A percentile compares a stretch with the other conserved stretches of the same genome.
Conservation (phyloP, 2,329 filamentous ascomycete genomes). For the Simplicillium sp. region DNA sequence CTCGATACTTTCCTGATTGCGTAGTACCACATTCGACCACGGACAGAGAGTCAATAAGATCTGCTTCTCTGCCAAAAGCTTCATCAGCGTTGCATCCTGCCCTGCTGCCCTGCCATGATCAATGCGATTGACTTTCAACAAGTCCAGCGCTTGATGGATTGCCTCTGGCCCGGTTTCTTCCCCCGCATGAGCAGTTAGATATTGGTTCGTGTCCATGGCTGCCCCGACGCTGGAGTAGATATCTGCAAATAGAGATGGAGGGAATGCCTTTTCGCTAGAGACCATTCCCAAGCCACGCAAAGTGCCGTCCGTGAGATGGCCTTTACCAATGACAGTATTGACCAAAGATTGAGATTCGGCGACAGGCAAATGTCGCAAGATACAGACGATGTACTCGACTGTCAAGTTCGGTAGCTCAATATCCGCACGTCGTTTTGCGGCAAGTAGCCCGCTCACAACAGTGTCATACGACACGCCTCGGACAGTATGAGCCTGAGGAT, state of each 20-base stretch:
- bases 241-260: conserved; percentile 50
- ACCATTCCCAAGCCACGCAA: conserved; percentile 59
- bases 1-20: too few relatives aligned
- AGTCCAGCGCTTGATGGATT: too few relatives aligned
- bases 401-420: conserved; percentile 49
- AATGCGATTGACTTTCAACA: too few relatives aligned
- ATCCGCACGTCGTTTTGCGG: conserved; percentile 50
- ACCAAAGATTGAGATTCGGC: conserved; percentile 37
- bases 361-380: conserved; percentile 60
- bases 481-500: conserved; percentile 63
- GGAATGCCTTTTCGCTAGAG: conserved; percentile 49
- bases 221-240: conserved; percentile 40
- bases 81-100: too few relatives aligned
- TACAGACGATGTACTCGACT: conserved; percentile 60
- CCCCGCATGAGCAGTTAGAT: conserved; percentile 64
- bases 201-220: conserved; percentile 40
- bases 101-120: too few relatives aligned
- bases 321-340: conserved; percentile 18
- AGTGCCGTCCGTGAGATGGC: conserved; percentile 39
- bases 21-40: too few relatives aligned
- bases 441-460: conserved; percentile 53
- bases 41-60: too few relatives aligned
- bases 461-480: conserved; percentile 55
- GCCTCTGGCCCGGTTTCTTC: conserved; percentile 58
- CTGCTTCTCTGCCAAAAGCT: too few relatives aligned